Evolutionary conservation across 108 stramenopile species (phyloP).

Genomic region (Discostella pseudostelligera): DNA sequence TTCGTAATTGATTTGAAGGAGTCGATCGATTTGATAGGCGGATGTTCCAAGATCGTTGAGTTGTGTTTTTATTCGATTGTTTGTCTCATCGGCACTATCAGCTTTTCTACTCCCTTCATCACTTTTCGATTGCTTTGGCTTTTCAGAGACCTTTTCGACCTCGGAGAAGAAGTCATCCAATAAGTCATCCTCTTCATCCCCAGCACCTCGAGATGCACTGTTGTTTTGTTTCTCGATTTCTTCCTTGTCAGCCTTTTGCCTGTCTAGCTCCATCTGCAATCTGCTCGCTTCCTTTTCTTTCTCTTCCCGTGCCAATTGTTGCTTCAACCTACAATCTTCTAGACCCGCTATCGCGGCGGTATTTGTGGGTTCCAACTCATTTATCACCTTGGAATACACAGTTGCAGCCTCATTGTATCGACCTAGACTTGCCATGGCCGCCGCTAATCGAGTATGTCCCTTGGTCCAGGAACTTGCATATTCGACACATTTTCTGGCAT

Average conservation of each 20-base stretch:
- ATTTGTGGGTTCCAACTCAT: slow-evolving; percentile 57
- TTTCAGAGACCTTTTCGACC: slow-evolving; percentile 73
- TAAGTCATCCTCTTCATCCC: slow-evolving; percentile 57
- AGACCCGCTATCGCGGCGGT: slow-evolving; percentile 63
- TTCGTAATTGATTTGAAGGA: slow-evolving; percentile 73
- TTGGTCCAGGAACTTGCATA: slow-evolving; percentile 51
- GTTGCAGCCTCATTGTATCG: slow-evolving; percentile 60
- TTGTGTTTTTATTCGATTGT: slow-evolving; percentile 70
- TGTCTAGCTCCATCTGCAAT: slow-evolving; percentile 39
- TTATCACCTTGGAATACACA: slow-evolving; percentile 55
- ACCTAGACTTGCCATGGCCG: slow-evolving; percentile 71
- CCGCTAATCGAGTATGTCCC: slow-evolving; percentile 74
- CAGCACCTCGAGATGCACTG: slow-evolving; percentile 25
- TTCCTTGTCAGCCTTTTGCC: slow-evolving; percentile 35
- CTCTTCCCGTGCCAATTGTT: slow-evolving; percentile 27
- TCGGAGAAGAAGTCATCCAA: slow-evolving; percentile 85
- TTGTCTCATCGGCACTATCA: slow-evolving; percentile 15
- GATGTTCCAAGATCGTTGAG: slow-evolving; percentile 65
- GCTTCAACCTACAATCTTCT: slow-evolving; percentile 53
- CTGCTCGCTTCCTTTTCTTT: slow-evolving; percentile 40
- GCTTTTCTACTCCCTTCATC: slow-evolving; percentile 18
- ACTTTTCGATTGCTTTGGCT: slow-evolving; percentile 42
- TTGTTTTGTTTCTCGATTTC: slow-evolving; percentile 25
- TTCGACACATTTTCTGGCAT: slow-evolving; percentile 65
- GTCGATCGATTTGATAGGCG: slow-evolving; percentile 74